A percentile compares a stretch with the other conserved stretches of the same genome.
phyloP scores from a whole-genome alignment of 768 basidiomycete genomes.

The Nidula microcarpa region DNA sequence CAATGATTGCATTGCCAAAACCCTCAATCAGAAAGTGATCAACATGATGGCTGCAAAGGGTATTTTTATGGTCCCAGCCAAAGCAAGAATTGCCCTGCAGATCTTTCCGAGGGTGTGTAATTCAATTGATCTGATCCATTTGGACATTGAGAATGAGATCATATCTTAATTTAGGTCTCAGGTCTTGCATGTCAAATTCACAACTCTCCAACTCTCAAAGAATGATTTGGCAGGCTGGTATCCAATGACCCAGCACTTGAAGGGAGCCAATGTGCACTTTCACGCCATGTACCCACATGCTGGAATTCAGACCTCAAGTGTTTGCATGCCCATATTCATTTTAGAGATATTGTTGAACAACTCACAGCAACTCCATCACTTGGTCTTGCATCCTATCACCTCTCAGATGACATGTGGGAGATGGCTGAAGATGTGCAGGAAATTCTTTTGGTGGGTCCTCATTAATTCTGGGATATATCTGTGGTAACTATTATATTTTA shows the following conservation, averaged over 20 bases:
- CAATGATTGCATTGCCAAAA: too few species aligned
- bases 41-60: too few species aligned
- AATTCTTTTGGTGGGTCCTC: conserved; percentile 15
- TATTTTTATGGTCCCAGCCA: too few species aligned
- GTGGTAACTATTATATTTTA: too few species aligned
- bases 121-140: neutral
- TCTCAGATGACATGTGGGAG: conserved; percentile 18
- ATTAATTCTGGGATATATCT: neutral
- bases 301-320: conserved; percentile 26
- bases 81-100: too few species aligned
- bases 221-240: conserved; percentile 18
- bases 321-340: conserved; percentile 18
- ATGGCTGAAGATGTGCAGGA: conserved; percentile 17
- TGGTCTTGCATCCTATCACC: conserved; percentile 12
- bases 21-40: too few species aligned
- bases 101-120: too few species aligned
- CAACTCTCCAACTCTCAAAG: conserved; percentile 15
- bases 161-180: conserved; percentile 2
- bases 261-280: conserved; percentile 11
- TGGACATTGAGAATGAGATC: neutral
- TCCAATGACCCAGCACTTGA: conserved; percentile 3
- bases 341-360: conserved; percentile 3
- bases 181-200: conserved; percentile 19
- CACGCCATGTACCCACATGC: conserved; percentile 18
- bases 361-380: conserved; percentile 14